Evolutionary conservation across 768 basidiomycete species (phyloP).

Genomic region (Termitomyces sp.): DNA sequence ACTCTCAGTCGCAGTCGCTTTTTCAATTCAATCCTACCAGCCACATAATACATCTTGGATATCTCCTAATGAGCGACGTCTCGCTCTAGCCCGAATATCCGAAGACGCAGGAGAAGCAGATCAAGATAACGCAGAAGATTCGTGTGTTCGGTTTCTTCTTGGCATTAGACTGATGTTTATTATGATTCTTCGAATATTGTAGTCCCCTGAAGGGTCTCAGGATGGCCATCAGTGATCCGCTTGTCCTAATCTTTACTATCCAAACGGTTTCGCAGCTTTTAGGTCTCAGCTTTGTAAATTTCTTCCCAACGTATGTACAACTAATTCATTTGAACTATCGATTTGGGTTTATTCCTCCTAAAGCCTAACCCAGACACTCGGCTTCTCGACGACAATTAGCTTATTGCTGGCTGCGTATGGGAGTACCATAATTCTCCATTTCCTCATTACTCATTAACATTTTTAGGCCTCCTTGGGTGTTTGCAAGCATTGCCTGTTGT

Average conservation of each 20-base stretch:
- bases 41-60: slow-evolving; percentile 65
- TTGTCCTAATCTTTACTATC: slow-evolving; percentile 50
- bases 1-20: neutral
- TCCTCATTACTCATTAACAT: neutral
- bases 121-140: slow-evolving; percentile 51
- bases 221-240: slow-evolving; percentile 54
- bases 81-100: slow-evolving; percentile 65
- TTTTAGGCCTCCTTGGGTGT: slow-evolving; percentile 63
- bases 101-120: slow-evolving; percentile 71
- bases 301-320: slow-evolving; percentile 48
- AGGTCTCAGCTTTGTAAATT: slow-evolving; percentile 58
- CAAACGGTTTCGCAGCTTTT: slow-evolving; percentile 49
- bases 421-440: neutral
- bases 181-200: neutral
- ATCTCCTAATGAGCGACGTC: slow-evolving; percentile 41
- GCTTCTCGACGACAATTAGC: slow-evolving; percentile 55
- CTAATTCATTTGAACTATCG: neutral
- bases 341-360: neutral
- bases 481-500: slow-evolving; percentile 46
- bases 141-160: slow-evolving; percentile 37
- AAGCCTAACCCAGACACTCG: slow-evolving; percentile 58
- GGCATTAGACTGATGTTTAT: neutral
- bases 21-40: slow-evolving; percentile 24
- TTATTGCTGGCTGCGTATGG: slow-evolving; percentile 60
- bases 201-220: slow-evolving; percentile 52